Percentiles rank a stretch among this genome's conserved stretches.
phyloP scores from a whole-genome alignment of 2,329 filamentous ascomycete species.

The Whalleya microplaca region DNA sequence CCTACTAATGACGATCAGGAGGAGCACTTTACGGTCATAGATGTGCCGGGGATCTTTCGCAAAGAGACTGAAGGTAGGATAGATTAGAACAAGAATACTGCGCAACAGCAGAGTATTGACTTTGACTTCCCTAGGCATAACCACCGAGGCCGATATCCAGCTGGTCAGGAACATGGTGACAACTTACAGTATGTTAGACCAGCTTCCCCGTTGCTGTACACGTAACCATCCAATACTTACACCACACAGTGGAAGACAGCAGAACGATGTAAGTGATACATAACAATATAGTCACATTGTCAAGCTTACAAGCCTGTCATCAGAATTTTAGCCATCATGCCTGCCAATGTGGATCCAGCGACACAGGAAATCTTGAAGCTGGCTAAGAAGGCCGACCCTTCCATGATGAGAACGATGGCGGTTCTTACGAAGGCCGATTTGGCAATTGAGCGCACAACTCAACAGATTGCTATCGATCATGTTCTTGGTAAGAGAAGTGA shows the following conservation, averaged over 20 bases:
- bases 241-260: conserved; percentile 39
- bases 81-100: background rate
- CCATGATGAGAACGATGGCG: conserved; percentile 37
- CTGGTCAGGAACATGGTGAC: conserved; percentile 53
- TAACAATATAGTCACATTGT: no score
- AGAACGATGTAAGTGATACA: conserved; percentile 48
- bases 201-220: background rate
- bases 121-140: conserved; percentile 38
- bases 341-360: conserved; percentile 43
- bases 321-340: conserved; percentile 39
- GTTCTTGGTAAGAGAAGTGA: conserved; percentile 45
- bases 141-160: conserved; percentile 48
- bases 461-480: conserved; percentile 45
- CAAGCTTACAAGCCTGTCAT: conserved; percentile 1
- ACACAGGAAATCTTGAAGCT: conserved; percentile 45
- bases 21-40: conserved; percentile 56
- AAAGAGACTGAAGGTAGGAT: conserved; percentile 39
- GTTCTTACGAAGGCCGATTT: conserved; percentile 58
- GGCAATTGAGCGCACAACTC: conserved; percentile 44
- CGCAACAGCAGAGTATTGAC: background rate
- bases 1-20: conserved; percentile 30
- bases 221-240: background rate
- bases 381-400: conserved; percentile 38
- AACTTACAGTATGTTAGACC: conserved; percentile 41
- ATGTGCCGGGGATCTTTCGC: conserved; percentile 58